Percentiles rank a stretch among this genome's conserved stretches.
Conservation (phyloP, 2,329 filamentous ascomycete species). For the Penicillium capsulatum region DNA sequence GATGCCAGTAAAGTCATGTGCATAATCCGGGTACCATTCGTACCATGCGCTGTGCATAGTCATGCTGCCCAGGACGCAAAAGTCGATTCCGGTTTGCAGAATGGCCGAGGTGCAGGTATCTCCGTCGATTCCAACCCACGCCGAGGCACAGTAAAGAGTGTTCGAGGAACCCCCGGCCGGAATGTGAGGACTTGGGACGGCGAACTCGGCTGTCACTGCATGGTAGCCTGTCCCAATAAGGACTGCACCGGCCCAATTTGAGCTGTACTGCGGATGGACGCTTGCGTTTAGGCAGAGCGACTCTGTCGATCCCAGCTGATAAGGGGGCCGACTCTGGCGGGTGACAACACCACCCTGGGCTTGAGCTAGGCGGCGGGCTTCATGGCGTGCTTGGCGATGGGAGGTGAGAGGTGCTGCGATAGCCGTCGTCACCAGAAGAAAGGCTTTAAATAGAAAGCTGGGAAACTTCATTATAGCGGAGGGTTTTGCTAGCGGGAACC, state of each 20-base stretch:
- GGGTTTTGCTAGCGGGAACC: too few species aligned
- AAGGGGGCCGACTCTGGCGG: conserved; percentile 30
- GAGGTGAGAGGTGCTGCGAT: conserved; percentile 49
- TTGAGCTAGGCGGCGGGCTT: conserved; percentile 25
- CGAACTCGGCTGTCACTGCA: conserved; percentile 51
- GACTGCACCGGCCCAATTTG: conserved; percentile 58
- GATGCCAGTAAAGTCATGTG: conserved; percentile 50
- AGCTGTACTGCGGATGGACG: conserved; percentile 46
- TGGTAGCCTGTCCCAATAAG: conserved; percentile 50
- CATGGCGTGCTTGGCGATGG: conserved; percentile 34
- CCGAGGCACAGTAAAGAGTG: conserved; percentile 31
- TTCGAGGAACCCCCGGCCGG: conserved; percentile 34
- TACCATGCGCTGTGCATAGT: conserved; percentile 55
- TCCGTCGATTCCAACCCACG: conserved; percentile 60
- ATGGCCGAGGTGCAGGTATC: conserved; percentile 52
- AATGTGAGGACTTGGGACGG: conserved; percentile 46
- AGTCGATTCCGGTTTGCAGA: conserved; percentile 55
- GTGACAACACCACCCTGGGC: conserved; percentile 14
- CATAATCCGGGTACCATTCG: conserved; percentile 57
- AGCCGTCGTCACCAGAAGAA: conserved; percentile 42
- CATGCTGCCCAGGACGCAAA: conserved; percentile 41
- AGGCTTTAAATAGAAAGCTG: conserved; percentile 32
- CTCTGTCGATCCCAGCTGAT: conserved; percentile 27
- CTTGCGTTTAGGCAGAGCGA: conserved; percentile 34
- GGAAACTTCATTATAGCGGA: conserved; percentile 53